Percentiles rank a stretch among this genome's conserved stretches.
These are phyloP conservation scores for Microstegium vimineum DNA, from an alignment of 176 grass and related monocot species.

Conservation along the genomic window DNA sequence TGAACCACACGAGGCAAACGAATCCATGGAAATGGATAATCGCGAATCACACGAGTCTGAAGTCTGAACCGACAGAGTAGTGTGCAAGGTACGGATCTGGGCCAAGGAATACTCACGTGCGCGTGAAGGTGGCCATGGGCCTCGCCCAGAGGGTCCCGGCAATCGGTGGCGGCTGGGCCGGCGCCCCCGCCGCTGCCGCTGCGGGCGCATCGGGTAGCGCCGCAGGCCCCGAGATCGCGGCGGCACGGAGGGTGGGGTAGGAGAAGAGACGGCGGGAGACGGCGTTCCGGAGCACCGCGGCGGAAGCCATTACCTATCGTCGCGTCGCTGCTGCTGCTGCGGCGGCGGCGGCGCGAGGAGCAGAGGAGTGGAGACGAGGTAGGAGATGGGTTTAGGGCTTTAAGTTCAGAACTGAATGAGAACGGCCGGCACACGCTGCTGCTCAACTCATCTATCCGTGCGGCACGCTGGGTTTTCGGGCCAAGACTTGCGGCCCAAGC, in stretches of 20 bases:
- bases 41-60: neutral
- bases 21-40: neutral
- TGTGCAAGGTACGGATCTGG: neutral
- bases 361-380: neutral
- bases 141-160: slow-evolving; percentile 44
- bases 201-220: slow-evolving; percentile 25
- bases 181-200: neutral
- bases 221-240: slow-evolving; percentile 23
- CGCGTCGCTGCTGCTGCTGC: slow-evolving; percentile 7
- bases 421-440: neutral
- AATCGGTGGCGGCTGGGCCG: neutral
- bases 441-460: neutral
- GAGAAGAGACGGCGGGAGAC: slow-evolving; percentile 37
- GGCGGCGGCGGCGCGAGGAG: neutral
- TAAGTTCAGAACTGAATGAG: neutral
- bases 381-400: slow-evolving; percentile 52
- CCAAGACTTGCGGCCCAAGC: neutral
- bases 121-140: slow-evolving; percentile 96
- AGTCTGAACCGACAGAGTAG: neutral
- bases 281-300: slow-evolving; percentile 41
- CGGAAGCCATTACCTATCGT: slow-evolving; percentile 47
- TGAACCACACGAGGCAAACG: neutral
- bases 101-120: slow-evolving; percentile 51
- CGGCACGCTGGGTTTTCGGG: neutral
- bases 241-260: slow-evolving; percentile 27